Conservation (phyloP, 2,329 filamentous ascomycete genomes). For the Ampelomyces quisqualis region DNA sequence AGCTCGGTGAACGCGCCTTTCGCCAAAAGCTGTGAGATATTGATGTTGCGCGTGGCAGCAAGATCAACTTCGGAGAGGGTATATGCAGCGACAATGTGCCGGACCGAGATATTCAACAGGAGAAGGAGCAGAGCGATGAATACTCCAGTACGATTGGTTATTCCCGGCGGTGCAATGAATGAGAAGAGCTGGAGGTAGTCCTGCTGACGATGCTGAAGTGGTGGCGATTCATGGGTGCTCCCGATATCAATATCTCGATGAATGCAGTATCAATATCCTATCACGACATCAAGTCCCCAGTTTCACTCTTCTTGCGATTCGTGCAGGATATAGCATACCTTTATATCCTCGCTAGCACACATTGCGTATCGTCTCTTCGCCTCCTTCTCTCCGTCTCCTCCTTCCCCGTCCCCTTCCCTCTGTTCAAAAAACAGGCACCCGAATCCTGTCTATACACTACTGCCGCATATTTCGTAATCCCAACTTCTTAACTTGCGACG, state of each 20-base stretch:
- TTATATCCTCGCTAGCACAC: slow-evolving; percentile 58
- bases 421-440: too few relatives aligned
- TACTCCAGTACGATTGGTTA: slow-evolving; percentile 70
- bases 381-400: slow-evolving; percentile 61
- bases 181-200: slow-evolving; percentile 53
- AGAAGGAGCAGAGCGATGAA: slow-evolving; percentile 64
- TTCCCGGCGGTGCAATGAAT: slow-evolving; percentile 78
- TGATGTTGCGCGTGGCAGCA: slow-evolving; percentile 24
- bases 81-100: slow-evolving; percentile 63
- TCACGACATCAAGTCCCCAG: not conserved
- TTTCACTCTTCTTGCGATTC: not conserved
- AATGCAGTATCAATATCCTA: slow-evolving; percentile 64
- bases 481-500: too few relatives aligned
- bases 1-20: slow-evolving; percentile 49
- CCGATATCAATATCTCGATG: slow-evolving; percentile 59
- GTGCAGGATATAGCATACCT: slow-evolving; percentile 30
- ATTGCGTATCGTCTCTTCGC: slow-evolving; percentile 59
- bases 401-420: too few relatives aligned
- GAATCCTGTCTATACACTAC: too few relatives aligned
- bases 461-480: too few relatives aligned
- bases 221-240: slow-evolving; percentile 55
- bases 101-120: slow-evolving; percentile 60
- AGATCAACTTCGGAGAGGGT: slow-evolving; percentile 62
- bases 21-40: slow-evolving; percentile 52
- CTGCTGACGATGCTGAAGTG: slow-evolving; percentile 55